Conservation (phyloP, 2,329 filamentous ascomycete species). For the Verticillium nubilum region DNA sequence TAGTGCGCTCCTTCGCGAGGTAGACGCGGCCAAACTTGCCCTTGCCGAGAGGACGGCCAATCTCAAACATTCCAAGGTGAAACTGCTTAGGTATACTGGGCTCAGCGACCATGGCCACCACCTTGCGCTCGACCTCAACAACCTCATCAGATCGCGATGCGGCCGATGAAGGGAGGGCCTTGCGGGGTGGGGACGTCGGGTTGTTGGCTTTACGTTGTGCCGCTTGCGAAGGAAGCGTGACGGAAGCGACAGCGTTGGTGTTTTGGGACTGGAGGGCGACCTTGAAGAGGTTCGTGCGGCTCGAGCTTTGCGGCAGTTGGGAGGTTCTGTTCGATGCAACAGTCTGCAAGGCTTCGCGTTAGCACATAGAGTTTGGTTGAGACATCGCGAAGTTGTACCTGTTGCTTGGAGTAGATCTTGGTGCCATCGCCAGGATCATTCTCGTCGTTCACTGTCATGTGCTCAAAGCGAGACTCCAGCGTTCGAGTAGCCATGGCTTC, state of each 20-base stretch:
- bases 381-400: slow-evolving; percentile 47
- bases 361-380: not conserved
- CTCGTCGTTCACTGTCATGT: slow-evolving; percentile 84
- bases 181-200: slow-evolving; percentile 46
- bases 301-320: slow-evolving; percentile 46
- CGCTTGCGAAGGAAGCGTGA: slow-evolving; percentile 63
- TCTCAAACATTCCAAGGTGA: slow-evolving; percentile 92
- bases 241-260: slow-evolving; percentile 57
- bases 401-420: slow-evolving; percentile 63
- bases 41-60: slow-evolving; percentile 78
- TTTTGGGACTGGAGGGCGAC: slow-evolving; percentile 76
- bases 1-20: slow-evolving; percentile 71
- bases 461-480: slow-evolving; percentile 84
- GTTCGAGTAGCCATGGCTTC: slow-evolving; percentile 63
- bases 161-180: slow-evolving; percentile 37
- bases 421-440: slow-evolving; percentile 58
- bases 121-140: slow-evolving; percentile 42
- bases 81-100: slow-evolving; percentile 58
- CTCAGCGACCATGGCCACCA: slow-evolving; percentile 50
- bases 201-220: slow-evolving; percentile 46
- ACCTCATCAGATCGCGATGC: slow-evolving; percentile 43
- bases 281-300: slow-evolving; percentile 79
- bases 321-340: slow-evolving; percentile 38
- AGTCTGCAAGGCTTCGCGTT: slow-evolving; percentile 10
- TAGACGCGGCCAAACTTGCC: slow-evolving; percentile 87